Evolutionary conservation across 202 grass and related monocot species (phyloP).

Genomic region (Schoenoplectus triqueter): DNA sequence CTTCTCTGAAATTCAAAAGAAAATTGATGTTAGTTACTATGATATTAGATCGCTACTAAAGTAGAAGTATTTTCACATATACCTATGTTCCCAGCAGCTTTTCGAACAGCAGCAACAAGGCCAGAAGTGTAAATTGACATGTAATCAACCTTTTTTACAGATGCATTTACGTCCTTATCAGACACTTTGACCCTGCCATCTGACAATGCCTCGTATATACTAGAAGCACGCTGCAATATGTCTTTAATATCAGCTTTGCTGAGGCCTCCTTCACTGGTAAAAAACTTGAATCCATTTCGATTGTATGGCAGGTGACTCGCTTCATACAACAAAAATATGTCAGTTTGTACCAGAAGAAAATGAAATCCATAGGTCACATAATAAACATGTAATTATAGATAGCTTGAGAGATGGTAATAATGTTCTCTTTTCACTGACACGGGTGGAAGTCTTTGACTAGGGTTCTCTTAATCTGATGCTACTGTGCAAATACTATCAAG

Average conservation of each 20-base stretch:
- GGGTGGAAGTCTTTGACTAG: neutral
- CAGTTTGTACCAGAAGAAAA: slow-evolving; percentile 4
- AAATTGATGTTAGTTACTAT: slow-evolving; percentile 37
- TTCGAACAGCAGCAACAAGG: slow-evolving; percentile 85
- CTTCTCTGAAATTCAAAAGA: slow-evolving; percentile 60
- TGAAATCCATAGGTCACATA: neutral
- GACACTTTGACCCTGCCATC: slow-evolving; percentile 47
- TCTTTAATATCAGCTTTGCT: slow-evolving; percentile 92
- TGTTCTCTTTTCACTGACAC: neutral
- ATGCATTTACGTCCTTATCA: slow-evolving; percentile 42
- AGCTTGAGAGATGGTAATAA: neutral
- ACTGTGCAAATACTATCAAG: neutral
- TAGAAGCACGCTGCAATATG: slow-evolving; percentile 71
- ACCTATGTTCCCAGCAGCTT: slow-evolving; percentile 83
- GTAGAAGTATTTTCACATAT: neutral
- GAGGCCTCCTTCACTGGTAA: slow-evolving; percentile 86
- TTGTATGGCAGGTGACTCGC: slow-evolving; percentile 97
- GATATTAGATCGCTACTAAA: slow-evolving; percentile 10
- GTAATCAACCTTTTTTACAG: slow-evolving; percentile 72
- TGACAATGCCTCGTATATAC: slow-evolving; percentile 55
- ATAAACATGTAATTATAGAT: neutral
- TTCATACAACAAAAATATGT: slow-evolving; percentile 48
- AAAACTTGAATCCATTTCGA: slow-evolving; percentile 98
- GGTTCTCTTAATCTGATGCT: neutral
- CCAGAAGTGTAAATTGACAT: slow-evolving; percentile 90